Evolutionary conservation across 2,329 filamentous ascomycete species (phyloP).

Genomic region (Tolypocladium pustulatum): DNA sequence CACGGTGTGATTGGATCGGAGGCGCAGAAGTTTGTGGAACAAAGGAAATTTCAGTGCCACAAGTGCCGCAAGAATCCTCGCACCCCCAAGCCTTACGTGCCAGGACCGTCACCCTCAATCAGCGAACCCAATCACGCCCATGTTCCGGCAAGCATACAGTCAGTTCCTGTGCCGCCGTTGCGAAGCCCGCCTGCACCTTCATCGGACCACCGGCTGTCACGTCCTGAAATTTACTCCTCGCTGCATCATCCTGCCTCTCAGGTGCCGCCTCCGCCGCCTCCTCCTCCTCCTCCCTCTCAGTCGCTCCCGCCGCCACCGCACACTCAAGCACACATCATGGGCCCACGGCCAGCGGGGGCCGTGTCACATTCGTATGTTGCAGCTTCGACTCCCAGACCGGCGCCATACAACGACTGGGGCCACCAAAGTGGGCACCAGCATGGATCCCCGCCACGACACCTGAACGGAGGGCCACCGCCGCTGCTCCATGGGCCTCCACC

Average conservation of each 20-base stretch:
- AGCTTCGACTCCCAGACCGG: slow-evolving; percentile 12
- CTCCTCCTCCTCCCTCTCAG: slow-evolving; percentile 2
- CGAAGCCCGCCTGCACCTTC: slow-evolving; percentile 17
- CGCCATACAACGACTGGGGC: slow-evolving; percentile 35
- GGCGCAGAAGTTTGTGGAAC: slow-evolving; percentile 47
- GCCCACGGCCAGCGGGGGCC: slow-evolving; percentile 13
- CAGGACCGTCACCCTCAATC: slow-evolving; percentile 9
- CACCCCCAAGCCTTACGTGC: slow-evolving; percentile 23
- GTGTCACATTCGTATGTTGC: slow-evolving; percentile 16
- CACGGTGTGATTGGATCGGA: slow-evolving; percentile 41
- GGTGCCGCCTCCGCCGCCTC: slow-evolving; percentile 1
- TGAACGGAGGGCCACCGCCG: slow-evolving; percentile 36
- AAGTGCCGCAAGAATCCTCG: slow-evolving; percentile 54
- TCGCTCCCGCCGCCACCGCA: slow-evolving; percentile 5
- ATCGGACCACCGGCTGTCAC: slow-evolving; percentile 14
- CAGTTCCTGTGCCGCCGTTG: slow-evolving; percentile 11
- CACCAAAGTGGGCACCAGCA: slow-evolving; percentile 36
- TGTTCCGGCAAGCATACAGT: slow-evolving; percentile 7
- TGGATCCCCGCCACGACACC: slow-evolving; percentile 33
- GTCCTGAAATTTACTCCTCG: slow-evolving; percentile 8
- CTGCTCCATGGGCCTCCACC: slow-evolving; percentile 17
- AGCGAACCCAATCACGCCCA: slow-evolving; percentile 10
- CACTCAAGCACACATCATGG: slow-evolving; percentile 14
- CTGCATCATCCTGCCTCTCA: slow-evolving; percentile 7
- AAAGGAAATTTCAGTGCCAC: slow-evolving; percentile 61